Base-by-base conservation (phyloP, 139 green algal species). In the Tetraselmis chui region DNA sequence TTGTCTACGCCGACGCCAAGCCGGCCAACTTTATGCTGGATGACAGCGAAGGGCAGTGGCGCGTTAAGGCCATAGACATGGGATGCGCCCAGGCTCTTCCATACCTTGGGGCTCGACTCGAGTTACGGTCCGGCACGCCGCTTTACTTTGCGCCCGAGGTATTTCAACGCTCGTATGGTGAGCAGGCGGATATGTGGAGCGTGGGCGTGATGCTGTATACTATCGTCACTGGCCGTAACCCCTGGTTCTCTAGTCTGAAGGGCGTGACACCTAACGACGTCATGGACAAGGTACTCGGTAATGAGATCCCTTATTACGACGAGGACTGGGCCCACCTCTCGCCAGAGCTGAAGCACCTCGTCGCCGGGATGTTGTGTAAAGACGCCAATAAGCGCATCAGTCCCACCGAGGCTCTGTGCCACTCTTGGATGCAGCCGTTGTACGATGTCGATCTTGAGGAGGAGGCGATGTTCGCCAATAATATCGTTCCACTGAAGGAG, bases 71-170 rank as follows among this genome's bases (percentile, higher is more conserved):
- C 18, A 81, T 77, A 30, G 85, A 88, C 79, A 86, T 88, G 80
- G 85, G 85, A 28, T 88, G 85, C 79, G 81, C 85, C 1, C 59
- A 78, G 59, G 25, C 59, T 2, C 28, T 67, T 5, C 45, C 45
- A 5, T 67, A 67, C 45, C 45, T 67, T 18, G 45, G 45, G 11
- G 45, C 45, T 18, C 45, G 45, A 5, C 45, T 67, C 45, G 45
- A 67, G 45, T 18, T 67, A 83, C 88, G 90, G 45, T 91, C 90
- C 0, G 93, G 93, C 28, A 96, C 92, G 23, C 92, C 93, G 26
- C 87, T 95, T 29, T 97, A 94, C 88, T 94, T 97, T 88, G 89
- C 94, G 0, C 94, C 94, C 0, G 94, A 97, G 84, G 89, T 97
- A n/a, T 94, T 96, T 78, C 80, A 89, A 81, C 85, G 90, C 0